Evolutionary conservation across 345 rosid genomes (phyloP).

Genomic region (Aegle marmelos): DNA sequence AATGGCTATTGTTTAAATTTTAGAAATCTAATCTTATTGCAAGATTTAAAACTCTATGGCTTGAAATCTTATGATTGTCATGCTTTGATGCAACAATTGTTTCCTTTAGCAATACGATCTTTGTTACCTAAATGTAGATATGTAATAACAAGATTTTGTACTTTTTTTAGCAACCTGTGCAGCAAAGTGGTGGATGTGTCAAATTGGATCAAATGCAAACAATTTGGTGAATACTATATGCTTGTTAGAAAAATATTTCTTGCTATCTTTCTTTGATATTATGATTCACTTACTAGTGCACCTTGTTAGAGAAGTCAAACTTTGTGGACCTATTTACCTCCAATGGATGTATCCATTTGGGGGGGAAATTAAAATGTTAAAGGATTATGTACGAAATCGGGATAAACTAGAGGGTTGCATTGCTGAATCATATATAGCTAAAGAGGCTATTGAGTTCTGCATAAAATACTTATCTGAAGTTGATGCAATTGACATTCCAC

Average conservation of each 20-base stretch:
- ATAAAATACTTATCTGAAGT: not conserved
- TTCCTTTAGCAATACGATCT: no score
- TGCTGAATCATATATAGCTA: slow-evolving; percentile 1
- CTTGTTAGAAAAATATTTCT: not conserved
- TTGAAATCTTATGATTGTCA: no score
- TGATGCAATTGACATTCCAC: not conserved
- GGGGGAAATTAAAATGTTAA: not conserved
- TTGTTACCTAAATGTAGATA: no score
- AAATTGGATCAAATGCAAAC: not conserved
- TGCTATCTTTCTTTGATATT: not conserved
- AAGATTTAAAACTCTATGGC: no score
- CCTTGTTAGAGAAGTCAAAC: not conserved
- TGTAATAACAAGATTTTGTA: no score
- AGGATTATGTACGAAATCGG: not conserved
- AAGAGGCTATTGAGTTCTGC: not conserved
- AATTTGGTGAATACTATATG: not conserved
- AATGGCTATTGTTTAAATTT: no score
- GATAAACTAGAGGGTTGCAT: not conserved
- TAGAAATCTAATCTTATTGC: no score
- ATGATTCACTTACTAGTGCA: not conserved
- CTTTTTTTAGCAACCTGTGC: no score
- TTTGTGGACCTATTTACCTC: not conserved
- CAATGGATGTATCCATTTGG: not conserved
- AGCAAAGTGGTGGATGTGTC: not conserved
- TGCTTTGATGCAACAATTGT: no score